Evolutionary conservation across 23 red algal genomes (phyloP).

Genomic region (Gracilaria caudata): DNA sequence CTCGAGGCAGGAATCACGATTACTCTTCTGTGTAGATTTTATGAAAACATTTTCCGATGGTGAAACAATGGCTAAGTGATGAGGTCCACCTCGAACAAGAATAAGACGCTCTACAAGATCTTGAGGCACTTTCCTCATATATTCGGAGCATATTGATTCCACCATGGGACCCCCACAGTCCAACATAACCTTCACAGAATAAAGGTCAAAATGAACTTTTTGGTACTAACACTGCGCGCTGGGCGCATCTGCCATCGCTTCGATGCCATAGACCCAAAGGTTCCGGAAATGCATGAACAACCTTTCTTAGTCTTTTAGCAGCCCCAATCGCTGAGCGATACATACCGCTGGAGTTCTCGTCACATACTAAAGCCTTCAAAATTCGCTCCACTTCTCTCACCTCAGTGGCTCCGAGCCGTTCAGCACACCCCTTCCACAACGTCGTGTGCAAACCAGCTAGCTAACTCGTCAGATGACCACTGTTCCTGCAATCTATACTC

Average conservation of each 20-base stretch:
- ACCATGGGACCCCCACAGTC: slow-evolving; percentile 41
- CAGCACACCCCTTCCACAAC: slow-evolving; percentile 44
- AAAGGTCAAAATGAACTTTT: slow-evolving; percentile 39
- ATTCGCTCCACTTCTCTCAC: slow-evolving; percentile 39
- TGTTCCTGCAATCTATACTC: background rate
- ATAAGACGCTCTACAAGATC: slow-evolving; percentile 18
- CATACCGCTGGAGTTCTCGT: slow-evolving; percentile 1
- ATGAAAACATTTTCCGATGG: slow-evolving; percentile 26
- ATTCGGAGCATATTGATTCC: background rate
- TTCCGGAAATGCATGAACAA: slow-evolving; percentile 70
- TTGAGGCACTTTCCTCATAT: slow-evolving; percentile 23
- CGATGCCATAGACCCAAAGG: slow-evolving; percentile 45
- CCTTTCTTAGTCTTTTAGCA: slow-evolving; percentile 43
- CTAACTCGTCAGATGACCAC: slow-evolving; percentile 38
- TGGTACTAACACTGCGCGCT: slow-evolving; percentile 41
- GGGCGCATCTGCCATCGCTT: slow-evolving; percentile 52
- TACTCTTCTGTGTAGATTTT: background rate
- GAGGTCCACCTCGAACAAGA: slow-evolving; percentile 54
- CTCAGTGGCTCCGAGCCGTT: slow-evolving; percentile 30
- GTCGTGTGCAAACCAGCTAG: slow-evolving; percentile 21
- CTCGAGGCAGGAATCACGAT: background rate
- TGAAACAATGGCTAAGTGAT: slow-evolving; percentile 57
- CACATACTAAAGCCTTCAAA: slow-evolving; percentile 28
- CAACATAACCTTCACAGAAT: slow-evolving; percentile 65
- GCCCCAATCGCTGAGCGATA: slow-evolving; percentile 36